A percentile compares a stretch with the other conserved stretches of the same genome.
Evolutionary conservation across 129 eudicot genomes (phyloP).

Genomic region (Ambrosia trifida): DNA sequence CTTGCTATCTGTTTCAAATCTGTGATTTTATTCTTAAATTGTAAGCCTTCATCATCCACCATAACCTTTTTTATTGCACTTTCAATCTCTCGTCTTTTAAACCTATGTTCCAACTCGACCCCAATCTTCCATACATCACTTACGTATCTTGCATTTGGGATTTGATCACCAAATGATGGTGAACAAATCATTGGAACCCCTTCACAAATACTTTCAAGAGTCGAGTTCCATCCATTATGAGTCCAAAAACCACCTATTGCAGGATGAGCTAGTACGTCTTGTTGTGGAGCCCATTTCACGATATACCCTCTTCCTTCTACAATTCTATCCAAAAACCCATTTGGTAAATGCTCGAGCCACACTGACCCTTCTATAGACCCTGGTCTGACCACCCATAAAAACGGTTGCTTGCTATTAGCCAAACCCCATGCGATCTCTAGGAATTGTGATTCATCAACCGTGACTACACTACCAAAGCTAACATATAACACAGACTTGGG

Average conservation of each 20-base stretch:
- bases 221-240: neutral
- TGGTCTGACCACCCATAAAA: neutral
- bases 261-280: neutral
- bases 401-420: neutral
- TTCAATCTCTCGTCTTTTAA: neutral
- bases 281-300: conserved; percentile 2
- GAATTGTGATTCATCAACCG: neutral
- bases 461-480: neutral
- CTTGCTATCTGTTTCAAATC: neutral
- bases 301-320: conserved; percentile 1
- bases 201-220: neutral
- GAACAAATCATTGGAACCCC: conserved; percentile 9
- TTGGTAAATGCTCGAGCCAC: neutral
- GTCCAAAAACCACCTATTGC: neutral
- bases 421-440: neutral
- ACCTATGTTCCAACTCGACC: neutral
- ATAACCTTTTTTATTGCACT: neutral
- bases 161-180: neutral
- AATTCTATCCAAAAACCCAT: neutral
- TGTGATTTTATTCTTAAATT: neutral
- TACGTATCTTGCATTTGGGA: neutral
- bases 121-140: neutral
- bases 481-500: neutral
- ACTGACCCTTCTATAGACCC: neutral
- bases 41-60: neutral